Conservation (phyloP, 257 asterid species). For the Datura wrightii region DNA sequence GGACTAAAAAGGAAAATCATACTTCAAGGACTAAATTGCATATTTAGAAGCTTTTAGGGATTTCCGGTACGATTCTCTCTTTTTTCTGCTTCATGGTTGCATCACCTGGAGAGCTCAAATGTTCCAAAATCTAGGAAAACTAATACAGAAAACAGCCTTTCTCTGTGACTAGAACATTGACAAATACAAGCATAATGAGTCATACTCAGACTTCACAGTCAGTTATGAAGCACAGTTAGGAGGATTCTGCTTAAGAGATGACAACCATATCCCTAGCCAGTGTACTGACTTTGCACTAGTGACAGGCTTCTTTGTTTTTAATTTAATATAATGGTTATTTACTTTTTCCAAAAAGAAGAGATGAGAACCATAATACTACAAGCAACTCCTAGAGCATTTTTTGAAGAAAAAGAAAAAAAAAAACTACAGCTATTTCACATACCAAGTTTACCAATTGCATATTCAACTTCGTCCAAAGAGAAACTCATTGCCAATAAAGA, state of each 20-base stretch:
- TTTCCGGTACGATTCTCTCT: not conserved
- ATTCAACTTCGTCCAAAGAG: constrained; percentile 70
- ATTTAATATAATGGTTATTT: not conserved
- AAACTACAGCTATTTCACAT: constrained; percentile 44
- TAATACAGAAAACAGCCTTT: not conserved
- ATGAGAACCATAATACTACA: not conserved
- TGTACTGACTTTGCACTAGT: not conserved
- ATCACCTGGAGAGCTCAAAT: not conserved
- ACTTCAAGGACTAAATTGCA: constrained; percentile 15
- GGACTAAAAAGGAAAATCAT: not conserved
- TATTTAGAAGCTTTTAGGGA: not conserved
- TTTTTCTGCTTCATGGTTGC: constrained; percentile 23
- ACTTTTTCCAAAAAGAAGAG: constrained; percentile 9
- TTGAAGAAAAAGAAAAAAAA: constrained; percentile 39
- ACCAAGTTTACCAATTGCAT: constrained; percentile 88
- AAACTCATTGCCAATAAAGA: constrained; percentile 81
- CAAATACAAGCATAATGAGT: constrained; percentile 5
- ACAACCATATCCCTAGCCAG: not conserved
- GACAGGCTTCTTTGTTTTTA: not conserved
- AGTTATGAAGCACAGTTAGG: not conserved
- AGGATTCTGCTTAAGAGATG: constrained; percentile 24
- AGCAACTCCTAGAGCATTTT: constrained; percentile 27
- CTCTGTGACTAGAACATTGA: constrained; percentile 21
- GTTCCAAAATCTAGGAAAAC: constrained; percentile 14
- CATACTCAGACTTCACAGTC: not conserved